Percentiles rank a stretch among this genome's conserved stretches.
Conservation (phyloP, 148 eudicot species). For the Heliamphora exappendiculata region DNA sequence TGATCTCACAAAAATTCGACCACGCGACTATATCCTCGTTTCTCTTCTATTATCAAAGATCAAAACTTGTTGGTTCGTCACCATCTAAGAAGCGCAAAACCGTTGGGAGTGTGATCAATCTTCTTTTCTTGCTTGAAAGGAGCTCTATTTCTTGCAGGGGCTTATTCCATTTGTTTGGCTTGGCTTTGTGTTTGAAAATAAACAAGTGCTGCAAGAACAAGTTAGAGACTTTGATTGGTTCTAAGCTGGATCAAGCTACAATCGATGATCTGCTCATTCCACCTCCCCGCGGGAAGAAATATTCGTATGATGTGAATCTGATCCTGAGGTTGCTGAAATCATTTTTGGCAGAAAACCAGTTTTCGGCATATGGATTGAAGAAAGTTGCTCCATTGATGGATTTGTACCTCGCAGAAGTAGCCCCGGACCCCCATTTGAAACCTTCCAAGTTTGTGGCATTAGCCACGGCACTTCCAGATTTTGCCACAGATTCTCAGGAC, state of each 20-base stretch:
- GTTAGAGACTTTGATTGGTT: slow-evolving; percentile 48
- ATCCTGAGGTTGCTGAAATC: slow-evolving; percentile 34
- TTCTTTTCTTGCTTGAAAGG: slow-evolving; percentile 33
- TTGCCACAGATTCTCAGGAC: slow-evolving; percentile 44
- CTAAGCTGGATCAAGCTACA: slow-evolving; percentile 43
- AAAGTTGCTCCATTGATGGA: slow-evolving; percentile 52
- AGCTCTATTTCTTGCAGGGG: slow-evolving; percentile 29
- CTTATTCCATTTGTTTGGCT: slow-evolving; percentile 30
- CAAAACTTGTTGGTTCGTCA: slow-evolving; percentile 16
- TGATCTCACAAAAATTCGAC: slow-evolving; percentile 37
- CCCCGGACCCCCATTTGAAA: slow-evolving; percentile 40
- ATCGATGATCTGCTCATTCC: slow-evolving; percentile 52
- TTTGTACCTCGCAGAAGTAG: slow-evolving; percentile 44
- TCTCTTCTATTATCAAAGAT: slow-evolving; percentile 39
- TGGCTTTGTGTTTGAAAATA: slow-evolving; percentile 26
- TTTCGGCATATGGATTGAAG: slow-evolving; percentile 24
- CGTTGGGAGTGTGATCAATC: slow-evolving; percentile 26
- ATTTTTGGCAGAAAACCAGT: slow-evolving; percentile 21
- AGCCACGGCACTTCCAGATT: slow-evolving; percentile 34
- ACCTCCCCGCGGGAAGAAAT: slow-evolving; percentile 17
- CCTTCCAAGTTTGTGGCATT: slow-evolving; percentile 47
- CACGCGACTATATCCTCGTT: slow-evolving; percentile 35
- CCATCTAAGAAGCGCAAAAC: slow-evolving; percentile 21
- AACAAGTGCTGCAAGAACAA: slow-evolving; percentile 13
- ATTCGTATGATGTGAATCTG: slow-evolving; percentile 39